Conservation (phyloP, 768 basidiomycete species). For the Lactarius quietus region DNA sequence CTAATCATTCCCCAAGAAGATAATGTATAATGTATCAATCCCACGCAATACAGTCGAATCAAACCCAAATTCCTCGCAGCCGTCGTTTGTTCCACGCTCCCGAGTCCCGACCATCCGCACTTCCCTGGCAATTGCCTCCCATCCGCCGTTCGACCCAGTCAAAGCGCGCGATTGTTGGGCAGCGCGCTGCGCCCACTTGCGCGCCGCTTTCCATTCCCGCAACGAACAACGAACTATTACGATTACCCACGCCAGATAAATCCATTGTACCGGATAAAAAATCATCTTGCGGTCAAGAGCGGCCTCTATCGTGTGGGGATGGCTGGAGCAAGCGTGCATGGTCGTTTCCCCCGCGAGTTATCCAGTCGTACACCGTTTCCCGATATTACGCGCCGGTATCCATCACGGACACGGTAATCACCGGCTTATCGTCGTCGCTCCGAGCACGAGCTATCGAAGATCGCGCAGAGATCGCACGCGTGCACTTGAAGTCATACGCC, state of each 20-base stretch:
- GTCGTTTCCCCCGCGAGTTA: background rate
- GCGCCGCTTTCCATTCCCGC: background rate
- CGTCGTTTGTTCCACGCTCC: conserved; percentile 7
- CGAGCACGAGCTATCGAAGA: conserved; percentile 18
- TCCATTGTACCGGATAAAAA: conserved; percentile 11
- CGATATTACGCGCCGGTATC: conserved; percentile 1
- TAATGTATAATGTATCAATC: background rate
- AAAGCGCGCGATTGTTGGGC: conserved; percentile 10
- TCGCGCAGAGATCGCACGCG: conserved; percentile 30
- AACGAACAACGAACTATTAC: conserved; percentile 6
- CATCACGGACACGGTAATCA: background rate
- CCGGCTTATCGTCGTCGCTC: conserved; percentile 18
- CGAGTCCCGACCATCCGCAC: conserved; percentile 17
- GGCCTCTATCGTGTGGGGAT: background rate
- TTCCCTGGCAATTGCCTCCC: conserved; percentile 17
- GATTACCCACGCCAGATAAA: background rate
- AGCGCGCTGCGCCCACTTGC: conserved; percentile 14
- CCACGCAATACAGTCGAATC: no score
- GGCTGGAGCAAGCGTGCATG: background rate
- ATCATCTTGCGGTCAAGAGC: conserved; percentile 10
- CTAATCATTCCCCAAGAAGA: background rate
- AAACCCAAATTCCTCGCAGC: no score
- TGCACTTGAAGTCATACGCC: conserved; percentile 36
- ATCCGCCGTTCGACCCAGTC: conserved; percentile 17
- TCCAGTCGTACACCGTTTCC: conserved; percentile 13